A percentile compares a stretch with the other conserved stretches of the same genome.
Evolutionary conservation across 352 stramenopile species (phyloP).

Genomic region (Phytophthora sp.): DNA sequence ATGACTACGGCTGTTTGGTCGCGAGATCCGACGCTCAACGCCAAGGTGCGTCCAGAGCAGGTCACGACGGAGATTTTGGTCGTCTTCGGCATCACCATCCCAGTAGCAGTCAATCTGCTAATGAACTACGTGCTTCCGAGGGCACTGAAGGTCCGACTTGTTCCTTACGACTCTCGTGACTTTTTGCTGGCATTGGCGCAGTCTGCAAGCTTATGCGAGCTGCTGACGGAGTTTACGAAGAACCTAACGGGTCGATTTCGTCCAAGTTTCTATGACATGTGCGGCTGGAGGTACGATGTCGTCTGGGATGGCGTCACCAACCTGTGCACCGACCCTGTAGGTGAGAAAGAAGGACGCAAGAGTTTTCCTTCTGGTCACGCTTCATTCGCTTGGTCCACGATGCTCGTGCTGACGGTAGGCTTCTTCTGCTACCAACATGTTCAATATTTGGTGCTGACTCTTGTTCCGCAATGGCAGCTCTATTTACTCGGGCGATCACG

Average conservation of each 20-base stretch:
- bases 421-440: neutral
- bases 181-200: conserved; percentile 65
- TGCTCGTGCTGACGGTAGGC: conserved; percentile 64
- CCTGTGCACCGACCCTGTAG: conserved; percentile 48
- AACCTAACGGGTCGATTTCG: conserved; percentile 72
- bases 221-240: conserved; percentile 80
- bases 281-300: conserved; percentile 64
- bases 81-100: conserved; percentile 34
- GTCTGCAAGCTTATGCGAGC: conserved; percentile 50
- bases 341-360: conserved; percentile 68
- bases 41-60: conserved; percentile 47
- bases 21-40: conserved; percentile 57
- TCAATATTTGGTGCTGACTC: conserved; percentile 5
- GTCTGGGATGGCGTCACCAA: conserved; percentile 73
- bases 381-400: conserved; percentile 74
- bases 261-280: conserved; percentile 82
- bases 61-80: conserved; percentile 58
- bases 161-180: conserved; percentile 72
- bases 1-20: conserved; percentile 46
- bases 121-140: conserved; percentile 60
- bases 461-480: conserved; percentile 42
- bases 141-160: conserved; percentile 48
- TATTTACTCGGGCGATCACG: conserved; percentile 72
- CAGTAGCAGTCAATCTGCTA: conserved; percentile 57
- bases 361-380: conserved; percentile 75